Evolutionary conservation across 257 asterid species (phyloP).

Genomic region (Eustoma russellianum): DNA sequence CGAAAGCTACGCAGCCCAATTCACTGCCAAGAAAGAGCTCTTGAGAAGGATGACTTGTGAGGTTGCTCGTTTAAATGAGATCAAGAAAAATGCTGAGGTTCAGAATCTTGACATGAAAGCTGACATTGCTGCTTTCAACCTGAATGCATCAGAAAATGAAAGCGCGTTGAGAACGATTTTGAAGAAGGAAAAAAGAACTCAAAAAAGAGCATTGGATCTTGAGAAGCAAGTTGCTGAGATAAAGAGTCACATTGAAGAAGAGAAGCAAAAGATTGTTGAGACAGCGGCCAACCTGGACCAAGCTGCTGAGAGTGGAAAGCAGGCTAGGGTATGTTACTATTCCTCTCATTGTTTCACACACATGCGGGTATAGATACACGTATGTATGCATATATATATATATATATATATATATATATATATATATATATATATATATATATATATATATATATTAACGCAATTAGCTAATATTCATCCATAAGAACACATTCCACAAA

Average conservation of each 20-base stretch:
- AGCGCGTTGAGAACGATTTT: not conserved
- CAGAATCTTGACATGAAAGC: too few species aligned
- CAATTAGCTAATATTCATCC: too few species aligned
- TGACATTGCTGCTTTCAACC: not conserved
- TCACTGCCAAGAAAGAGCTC: not conserved
- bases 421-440: too few species aligned
- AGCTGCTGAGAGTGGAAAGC: not conserved
- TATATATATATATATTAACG: too few species aligned
- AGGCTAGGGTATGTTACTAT: not conserved
- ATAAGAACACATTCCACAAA: too few species aligned
- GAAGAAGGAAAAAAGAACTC: not conserved
- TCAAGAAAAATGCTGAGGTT: not conserved
- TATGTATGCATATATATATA: not conserved
- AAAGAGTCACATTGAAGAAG: not conserved
- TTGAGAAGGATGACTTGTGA: not conserved
- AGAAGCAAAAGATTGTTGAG: not conserved
- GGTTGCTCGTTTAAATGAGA: not conserved
- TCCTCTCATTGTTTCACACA: not conserved
- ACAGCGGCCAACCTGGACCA: not conserved
- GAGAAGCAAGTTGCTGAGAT: not conserved
- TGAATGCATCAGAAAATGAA: not conserved
- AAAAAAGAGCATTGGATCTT: not conserved
- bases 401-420: too few species aligned
- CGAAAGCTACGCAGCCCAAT: too few species aligned
- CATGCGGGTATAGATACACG: not conserved